Evolutionary conservation across 148 eudicot species (phyloP).

Genomic region (Agrostemma githago): DNA sequence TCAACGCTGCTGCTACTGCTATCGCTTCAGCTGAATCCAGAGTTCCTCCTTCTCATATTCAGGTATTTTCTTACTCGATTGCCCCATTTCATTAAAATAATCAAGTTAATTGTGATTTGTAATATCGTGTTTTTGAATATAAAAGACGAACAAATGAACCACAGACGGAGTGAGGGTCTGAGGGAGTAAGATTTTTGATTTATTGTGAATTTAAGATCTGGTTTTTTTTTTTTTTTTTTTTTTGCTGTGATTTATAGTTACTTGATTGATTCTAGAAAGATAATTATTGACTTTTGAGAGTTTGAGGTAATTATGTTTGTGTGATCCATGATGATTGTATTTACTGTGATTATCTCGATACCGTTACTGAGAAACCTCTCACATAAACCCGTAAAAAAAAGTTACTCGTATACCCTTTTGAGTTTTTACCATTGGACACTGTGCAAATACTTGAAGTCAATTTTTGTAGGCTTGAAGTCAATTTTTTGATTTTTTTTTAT

Average conservation of each 20-base stretch:
- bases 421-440: no score
- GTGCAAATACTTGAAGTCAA: no score
- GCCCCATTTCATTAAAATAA: not conserved
- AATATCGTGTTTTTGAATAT: not conserved
- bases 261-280: not conserved
- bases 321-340: not conserved
- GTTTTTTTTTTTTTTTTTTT: not conserved
- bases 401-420: no score
- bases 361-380: no score
- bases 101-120: not conserved
- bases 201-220: conserved; percentile 20
- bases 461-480: not conserved
- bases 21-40: conserved; percentile 77
- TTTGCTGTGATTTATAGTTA: not conserved
- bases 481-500: no score
- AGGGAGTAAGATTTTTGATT: not conserved
- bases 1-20: conserved; percentile 89
- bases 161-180: no score
- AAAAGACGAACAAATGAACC: no score
- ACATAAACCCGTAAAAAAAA: no score
- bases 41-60: conserved; percentile 43
- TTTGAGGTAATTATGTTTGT: not conserved
- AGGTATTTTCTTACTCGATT: conserved; percentile 31
- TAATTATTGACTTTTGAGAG: not conserved
- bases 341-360: no score